Percentiles rank a stretch among this genome's conserved stretches.
These are phyloP conservation scores for Populus pruinosa DNA, from an alignment of 345 rosid genomes.

Conservation along the genomic window DNA sequence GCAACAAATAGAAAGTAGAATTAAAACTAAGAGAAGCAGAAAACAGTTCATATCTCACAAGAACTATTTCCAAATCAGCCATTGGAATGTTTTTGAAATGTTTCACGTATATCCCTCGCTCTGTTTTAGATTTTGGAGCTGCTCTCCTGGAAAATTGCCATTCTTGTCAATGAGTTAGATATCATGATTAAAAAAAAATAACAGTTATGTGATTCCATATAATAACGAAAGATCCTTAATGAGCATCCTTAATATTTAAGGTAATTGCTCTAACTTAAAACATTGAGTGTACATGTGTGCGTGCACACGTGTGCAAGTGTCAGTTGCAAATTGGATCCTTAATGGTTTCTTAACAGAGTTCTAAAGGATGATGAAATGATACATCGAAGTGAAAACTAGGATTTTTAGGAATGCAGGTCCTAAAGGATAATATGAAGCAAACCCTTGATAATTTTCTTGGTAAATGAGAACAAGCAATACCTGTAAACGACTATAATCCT, in stretches of 20 bases:
- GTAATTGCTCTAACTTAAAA: not conserved
- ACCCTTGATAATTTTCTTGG: not conserved
- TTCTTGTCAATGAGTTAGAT: not conserved
- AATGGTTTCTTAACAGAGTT: not conserved
- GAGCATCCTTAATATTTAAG: not conserved
- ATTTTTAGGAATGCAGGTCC: not conserved
- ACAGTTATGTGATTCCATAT: not conserved
- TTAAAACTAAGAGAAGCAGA: slow-evolving; percentile 12
- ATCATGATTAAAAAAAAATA: not conserved
- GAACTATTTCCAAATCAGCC: slow-evolving; percentile 99
- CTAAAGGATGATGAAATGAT: not conserved
- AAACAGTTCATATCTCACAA: slow-evolving; percentile 49
- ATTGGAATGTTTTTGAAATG: slow-evolving; percentile 98
- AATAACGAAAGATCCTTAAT: no score
- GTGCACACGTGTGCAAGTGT: not conserved
- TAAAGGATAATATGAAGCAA: not conserved
- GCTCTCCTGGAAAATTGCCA: slow-evolving; percentile 47
- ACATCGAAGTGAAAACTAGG: not conserved
- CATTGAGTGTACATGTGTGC: not conserved
- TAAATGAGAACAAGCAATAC: slow-evolving; percentile 30
- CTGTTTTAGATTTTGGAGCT: slow-evolving; percentile 47
- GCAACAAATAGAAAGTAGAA: not conserved
- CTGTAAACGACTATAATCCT: slow-evolving; percentile 94
- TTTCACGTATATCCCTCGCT: slow-evolving; percentile 74
- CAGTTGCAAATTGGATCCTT: not conserved